Evolutionary conservation across 108 stramenopile species (phyloP).

Genomic region (Pseudonitzschia multiseries): DNA sequence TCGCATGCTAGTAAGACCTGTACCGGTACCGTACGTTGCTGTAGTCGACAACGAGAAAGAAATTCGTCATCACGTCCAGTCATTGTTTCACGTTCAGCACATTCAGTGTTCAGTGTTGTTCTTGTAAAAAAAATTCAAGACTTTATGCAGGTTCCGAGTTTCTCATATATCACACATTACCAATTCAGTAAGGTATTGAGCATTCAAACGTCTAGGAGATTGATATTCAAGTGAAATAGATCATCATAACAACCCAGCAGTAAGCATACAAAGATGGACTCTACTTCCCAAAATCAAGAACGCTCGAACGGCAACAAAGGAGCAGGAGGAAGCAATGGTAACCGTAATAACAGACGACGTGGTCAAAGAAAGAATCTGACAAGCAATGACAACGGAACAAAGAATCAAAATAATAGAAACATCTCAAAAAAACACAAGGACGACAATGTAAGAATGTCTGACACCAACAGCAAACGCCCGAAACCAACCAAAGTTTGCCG

Average conservation of each 20-base stretch:
- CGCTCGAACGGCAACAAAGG: background rate
- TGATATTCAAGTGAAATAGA: too few relatives aligned
- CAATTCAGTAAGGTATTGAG: too few relatives aligned
- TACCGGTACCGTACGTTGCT: too few relatives aligned
- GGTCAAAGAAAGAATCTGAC: background rate
- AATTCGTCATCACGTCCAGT: too few relatives aligned
- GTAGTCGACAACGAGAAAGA: too few relatives aligned
- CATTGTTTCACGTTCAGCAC: too few relatives aligned
- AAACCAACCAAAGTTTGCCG: constrained; percentile 17
- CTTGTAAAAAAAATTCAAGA: too few relatives aligned
- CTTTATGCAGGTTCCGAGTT: too few relatives aligned
- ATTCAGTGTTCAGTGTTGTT: too few relatives aligned
- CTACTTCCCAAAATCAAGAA: background rate
- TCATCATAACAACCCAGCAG: background rate
- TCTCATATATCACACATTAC: too few relatives aligned
- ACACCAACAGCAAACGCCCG: constrained; percentile 10
- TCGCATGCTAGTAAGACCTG: too few relatives aligned
- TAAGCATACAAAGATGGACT: background rate
- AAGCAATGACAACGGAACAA: background rate
- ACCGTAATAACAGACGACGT: constrained; percentile 4
- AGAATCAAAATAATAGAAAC: background rate
- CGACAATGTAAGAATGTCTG: background rate
- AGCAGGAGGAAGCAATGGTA: background rate
- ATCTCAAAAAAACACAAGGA: constrained; percentile 1
- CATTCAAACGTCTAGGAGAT: too few relatives aligned